Conservation (phyloP, 257 asterid species). For the Nicotiana knightiana region DNA sequence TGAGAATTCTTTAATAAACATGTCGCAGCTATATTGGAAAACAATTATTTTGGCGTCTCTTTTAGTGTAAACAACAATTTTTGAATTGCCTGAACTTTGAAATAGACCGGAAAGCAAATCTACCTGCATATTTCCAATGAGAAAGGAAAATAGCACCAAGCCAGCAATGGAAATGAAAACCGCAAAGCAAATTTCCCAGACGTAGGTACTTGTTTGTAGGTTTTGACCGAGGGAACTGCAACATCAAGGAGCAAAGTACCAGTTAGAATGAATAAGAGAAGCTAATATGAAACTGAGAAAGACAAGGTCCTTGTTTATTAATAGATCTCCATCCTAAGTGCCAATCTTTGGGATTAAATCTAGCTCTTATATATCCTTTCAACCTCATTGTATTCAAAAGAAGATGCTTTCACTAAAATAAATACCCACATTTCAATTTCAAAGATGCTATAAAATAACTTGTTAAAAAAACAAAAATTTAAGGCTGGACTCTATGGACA, state of each 20-base stretch:
- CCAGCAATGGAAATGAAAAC: constrained; percentile 89
- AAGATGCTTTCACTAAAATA: neutral
- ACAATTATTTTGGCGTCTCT: neutral
- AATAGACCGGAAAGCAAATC: neutral
- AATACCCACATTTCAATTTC: neutral
- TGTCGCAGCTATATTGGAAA: neutral
- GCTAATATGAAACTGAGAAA: neutral
- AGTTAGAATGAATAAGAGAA: neutral
- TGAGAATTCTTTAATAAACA: neutral
- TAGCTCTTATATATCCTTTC: neutral
- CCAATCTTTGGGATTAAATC: neutral
- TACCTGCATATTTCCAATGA: constrained; percentile 99
- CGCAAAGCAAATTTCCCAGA: constrained; percentile 97
- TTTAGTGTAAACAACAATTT: neutral
- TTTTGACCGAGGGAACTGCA: constrained; percentile 98
- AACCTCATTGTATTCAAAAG: neutral
- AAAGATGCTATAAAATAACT: neutral
- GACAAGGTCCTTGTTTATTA: neutral
- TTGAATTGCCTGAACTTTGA: constrained; percentile 4
- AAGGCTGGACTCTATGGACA: neutral
- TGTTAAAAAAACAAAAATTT: neutral
- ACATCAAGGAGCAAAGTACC: neutral
- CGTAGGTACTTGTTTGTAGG: constrained; percentile 82
- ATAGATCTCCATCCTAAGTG: neutral
- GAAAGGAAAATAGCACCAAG: constrained; percentile 85